These are phyloP conservation scores for Hypoxylon sp. DNA, from an alignment of 2,329 filamentous ascomycete species.

Conservation along the genomic window DNA sequence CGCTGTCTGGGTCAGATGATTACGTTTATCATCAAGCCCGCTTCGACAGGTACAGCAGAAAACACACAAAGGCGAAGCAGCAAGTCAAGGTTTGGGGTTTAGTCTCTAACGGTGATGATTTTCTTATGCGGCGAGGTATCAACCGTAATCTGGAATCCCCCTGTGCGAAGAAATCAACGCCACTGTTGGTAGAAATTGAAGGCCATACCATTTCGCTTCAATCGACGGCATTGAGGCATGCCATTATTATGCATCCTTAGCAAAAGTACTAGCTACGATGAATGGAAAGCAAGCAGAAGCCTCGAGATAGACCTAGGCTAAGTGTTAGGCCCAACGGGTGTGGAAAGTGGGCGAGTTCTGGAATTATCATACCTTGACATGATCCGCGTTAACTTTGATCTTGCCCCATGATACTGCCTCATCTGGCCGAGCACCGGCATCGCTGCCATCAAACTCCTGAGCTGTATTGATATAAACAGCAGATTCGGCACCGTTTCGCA, in stretches of 20 bases:
- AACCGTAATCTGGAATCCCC: not conserved
- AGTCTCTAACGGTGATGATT: not conserved
- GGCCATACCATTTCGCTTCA: conserved; percentile 10
- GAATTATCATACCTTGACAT: conserved; percentile 77
- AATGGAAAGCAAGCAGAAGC: conserved; percentile 74
- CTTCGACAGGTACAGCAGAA: not conserved
- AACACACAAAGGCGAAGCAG: not conserved
- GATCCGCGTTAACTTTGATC: conserved; percentile 88
- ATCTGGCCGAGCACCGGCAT: conserved; percentile 93
- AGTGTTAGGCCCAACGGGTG: conserved; percentile 26
- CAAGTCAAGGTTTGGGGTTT: not conserved
- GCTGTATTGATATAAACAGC: conserved; percentile 98
- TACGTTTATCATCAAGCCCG: not conserved
- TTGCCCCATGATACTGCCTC: conserved; percentile 99
- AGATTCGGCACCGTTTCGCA: conserved; percentile 97
- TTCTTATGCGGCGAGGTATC: not conserved
- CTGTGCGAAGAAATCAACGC: not conserved
- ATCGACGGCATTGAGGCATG: not conserved
- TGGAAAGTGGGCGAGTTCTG: not conserved
- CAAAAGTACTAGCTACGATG: conserved; percentile 75
- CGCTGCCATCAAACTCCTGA: conserved; percentile 97
- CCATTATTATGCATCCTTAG: conserved; percentile 58
- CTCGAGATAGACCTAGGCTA: conserved; percentile 69
- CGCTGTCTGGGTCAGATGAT: not conserved
- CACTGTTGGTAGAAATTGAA: conserved; percentile 10